phyloP scores from a whole-genome alignment of 164 flowering plant species.

The Piper betle region DNA sequence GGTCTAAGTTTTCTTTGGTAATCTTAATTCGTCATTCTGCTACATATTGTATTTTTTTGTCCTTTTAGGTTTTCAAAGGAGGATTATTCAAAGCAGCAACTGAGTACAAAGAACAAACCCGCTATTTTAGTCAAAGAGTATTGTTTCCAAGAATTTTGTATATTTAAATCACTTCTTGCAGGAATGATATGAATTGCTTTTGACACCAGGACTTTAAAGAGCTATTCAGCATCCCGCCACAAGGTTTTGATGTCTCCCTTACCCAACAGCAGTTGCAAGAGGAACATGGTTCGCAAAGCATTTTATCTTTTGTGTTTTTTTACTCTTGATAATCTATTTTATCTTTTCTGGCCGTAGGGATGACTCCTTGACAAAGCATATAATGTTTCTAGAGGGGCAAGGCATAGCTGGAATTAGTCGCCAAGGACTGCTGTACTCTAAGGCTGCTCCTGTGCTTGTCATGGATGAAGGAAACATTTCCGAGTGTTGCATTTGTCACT shows the following conservation, averaged over 20 bases:
- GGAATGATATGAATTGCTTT: background rate
- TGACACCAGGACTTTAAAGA: conserved; percentile 63
- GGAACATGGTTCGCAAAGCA: conserved; percentile 65
- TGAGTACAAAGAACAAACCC: conserved; percentile 90
- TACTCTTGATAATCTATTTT: background rate
- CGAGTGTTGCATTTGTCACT: conserved; percentile 25
- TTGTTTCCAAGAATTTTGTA: background rate
- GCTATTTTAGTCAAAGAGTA: conserved; percentile 93
- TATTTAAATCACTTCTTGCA: background rate
- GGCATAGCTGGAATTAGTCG: conserved; percentile 94
- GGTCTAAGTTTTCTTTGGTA: too few species aligned
- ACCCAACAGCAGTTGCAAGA: conserved; percentile 87
- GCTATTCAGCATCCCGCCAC: conserved; percentile 73
- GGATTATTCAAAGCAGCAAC: conserved; percentile 90
- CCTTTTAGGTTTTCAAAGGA: conserved; percentile 72
- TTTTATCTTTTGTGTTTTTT: conserved; percentile 31
- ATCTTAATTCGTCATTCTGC: too few species aligned
- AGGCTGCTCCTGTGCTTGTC: conserved; percentile 51
- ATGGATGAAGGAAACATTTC: conserved; percentile 35
- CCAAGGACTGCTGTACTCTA: conserved; percentile 88
- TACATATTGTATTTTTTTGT: too few species aligned
- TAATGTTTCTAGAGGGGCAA: conserved; percentile 51
- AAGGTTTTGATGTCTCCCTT: conserved; percentile 85
- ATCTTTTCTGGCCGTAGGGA: conserved; percentile 37
- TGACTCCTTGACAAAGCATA: conserved; percentile 40